Percentiles rank a stretch among this genome's conserved stretches.
Conservation (phyloP, 1,284 basidiomycete genomes). For the Phylloboletellus chloephorus region DNA sequence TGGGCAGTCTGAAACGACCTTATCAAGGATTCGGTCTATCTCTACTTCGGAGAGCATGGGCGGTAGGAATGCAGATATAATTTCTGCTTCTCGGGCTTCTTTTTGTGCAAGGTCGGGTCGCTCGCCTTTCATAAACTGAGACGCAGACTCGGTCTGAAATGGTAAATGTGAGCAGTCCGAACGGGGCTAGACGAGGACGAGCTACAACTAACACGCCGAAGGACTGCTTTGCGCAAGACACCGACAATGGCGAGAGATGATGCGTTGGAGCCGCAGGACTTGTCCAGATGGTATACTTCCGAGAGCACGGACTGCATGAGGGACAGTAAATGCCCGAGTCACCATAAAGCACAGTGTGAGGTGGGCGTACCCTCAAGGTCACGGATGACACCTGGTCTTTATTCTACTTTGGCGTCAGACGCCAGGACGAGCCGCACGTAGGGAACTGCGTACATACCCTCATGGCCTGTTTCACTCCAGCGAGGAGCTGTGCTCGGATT, state of each 20-base stretch:
- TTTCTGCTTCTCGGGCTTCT: constrained; percentile 50
- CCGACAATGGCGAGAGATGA: constrained; percentile 41
- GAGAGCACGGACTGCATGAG: constrained; percentile 55
- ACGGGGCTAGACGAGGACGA: background rate
- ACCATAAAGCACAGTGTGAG: background rate
- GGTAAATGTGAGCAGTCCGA: constrained; percentile 1
- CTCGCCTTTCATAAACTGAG: constrained; percentile 50
- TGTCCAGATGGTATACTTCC: constrained; percentile 65
- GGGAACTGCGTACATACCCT: constrained; percentile 41
- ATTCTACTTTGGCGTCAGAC: constrained; percentile 34
- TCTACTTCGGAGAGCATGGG: constrained; percentile 50
- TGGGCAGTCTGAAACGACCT: constrained; percentile 34
- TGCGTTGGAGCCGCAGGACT: constrained; percentile 41
- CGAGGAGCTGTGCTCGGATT: constrained; percentile 41
- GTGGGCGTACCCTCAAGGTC: constrained; percentile 50
- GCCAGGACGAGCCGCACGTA: background rate
- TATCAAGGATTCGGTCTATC: constrained; percentile 46
- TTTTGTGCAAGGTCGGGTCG: constrained; percentile 61
- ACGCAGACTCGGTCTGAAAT: constrained; percentile 53
- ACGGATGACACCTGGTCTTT: constrained; percentile 53
- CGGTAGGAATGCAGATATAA: constrained; percentile 55
- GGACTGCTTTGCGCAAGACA: constrained; percentile 54
- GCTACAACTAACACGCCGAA: constrained; percentile 48
- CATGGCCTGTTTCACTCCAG: constrained; percentile 54
- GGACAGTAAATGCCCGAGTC: background rate